Evolutionary conservation across 495 filamentous ascomycete genomes (phyloP).

Genomic region (Talaromyces nanjingensis): DNA sequence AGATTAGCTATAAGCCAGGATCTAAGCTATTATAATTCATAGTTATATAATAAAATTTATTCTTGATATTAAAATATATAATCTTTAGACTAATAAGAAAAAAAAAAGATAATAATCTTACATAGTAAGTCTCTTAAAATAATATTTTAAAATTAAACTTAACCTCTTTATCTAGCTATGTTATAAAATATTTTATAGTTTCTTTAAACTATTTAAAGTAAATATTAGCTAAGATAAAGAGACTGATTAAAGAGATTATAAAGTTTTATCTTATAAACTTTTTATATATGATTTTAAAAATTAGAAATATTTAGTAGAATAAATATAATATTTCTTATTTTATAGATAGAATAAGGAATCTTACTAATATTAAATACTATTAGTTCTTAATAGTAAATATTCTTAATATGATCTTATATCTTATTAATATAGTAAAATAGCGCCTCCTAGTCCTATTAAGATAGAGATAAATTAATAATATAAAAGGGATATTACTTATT

Average conservation of each 20-base stretch:
- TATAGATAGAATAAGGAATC: conserved; percentile 7
- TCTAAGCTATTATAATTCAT: too few species aligned
- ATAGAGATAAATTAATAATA: too few species aligned
- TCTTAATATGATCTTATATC: too few species aligned
- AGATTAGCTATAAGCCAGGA: too few species aligned
- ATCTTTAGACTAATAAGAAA: background rate
- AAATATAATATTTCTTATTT: conserved; percentile 6
- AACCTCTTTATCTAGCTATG: background rate
- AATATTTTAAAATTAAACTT: background rate
- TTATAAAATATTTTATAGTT: background rate
- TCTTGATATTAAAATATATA: background rate
- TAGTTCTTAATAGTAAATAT: too few species aligned
- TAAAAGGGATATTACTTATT: too few species aligned
- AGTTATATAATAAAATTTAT: too few species aligned
- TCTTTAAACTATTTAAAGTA: background rate
- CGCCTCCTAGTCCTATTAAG: too few species aligned
- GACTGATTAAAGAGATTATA: background rate
- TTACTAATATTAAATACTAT: background rate
- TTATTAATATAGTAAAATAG: too few species aligned
- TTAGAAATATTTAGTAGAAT: conserved; percentile 1
- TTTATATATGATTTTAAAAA: conserved; percentile 12
- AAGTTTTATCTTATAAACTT: conserved; percentile 7
- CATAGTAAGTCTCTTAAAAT: background rate
- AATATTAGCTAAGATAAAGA: background rate
- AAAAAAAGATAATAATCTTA: background rate